Conservation (phyloP, 768 basidiomycete genomes). For the Collybia sordida region DNA sequence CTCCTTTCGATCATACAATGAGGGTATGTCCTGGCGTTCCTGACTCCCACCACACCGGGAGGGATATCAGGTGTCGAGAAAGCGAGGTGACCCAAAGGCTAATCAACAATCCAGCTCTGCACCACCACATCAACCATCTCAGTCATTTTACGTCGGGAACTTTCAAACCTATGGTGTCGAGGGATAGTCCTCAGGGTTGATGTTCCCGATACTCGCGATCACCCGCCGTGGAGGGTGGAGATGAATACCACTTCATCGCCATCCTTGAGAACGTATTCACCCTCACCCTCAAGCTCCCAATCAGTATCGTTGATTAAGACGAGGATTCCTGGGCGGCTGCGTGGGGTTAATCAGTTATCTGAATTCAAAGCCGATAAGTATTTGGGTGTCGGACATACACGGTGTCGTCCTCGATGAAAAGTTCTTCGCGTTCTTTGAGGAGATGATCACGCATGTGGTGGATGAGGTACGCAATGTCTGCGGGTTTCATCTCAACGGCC, state of each 20-base stretch:
- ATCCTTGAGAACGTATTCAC: slow-evolving; percentile 74
- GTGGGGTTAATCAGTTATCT: not conserved
- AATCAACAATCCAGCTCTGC: no score
- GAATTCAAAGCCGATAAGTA: not conserved
- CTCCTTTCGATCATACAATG: no score
- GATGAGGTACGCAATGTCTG: slow-evolving; percentile 77
- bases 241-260: slow-evolving; percentile 95
- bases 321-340: slow-evolving; percentile 91
- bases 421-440: slow-evolving; percentile 80
- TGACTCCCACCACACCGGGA: no score
- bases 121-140: no score
- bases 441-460: slow-evolving; percentile 74
- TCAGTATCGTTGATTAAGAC: slow-evolving; percentile 97
- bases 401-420: slow-evolving; percentile 85
- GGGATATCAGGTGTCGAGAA: no score
- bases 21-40: no score
- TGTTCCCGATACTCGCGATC: not conserved
- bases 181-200: no score
- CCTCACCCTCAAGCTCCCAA: slow-evolving; percentile 97
- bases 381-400: slow-evolving; percentile 69
- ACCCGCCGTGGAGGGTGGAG: slow-evolving; percentile 93
- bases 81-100: no score
- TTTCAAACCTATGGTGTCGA: no score
- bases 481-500: slow-evolving; percentile 34
- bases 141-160: no score